phyloP scores from a whole-genome alignment of 805 yeast species.

The Kodamaea nitidulidarum region DNA sequence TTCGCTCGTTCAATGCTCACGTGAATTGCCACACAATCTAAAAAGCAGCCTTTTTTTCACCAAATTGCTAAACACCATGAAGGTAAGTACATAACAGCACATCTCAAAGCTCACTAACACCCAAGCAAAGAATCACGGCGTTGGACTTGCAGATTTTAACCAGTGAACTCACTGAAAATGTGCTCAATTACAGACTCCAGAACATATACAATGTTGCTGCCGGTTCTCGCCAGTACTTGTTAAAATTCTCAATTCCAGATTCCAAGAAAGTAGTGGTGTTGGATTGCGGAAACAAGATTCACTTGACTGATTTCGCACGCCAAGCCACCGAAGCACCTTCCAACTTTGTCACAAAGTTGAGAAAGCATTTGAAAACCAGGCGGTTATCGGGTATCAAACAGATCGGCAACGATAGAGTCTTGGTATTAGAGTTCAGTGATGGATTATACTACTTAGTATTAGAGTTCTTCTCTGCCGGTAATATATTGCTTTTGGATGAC shows the following conservation, averaged over 20 bases:
- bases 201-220: constrained; percentile 80
- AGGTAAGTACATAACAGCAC: constrained; percentile 6
- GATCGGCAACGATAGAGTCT: constrained; percentile 75
- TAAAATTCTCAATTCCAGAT: constrained; percentile 81
- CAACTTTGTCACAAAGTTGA: constrained; percentile 75
- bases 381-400: constrained; percentile 71
- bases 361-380: constrained; percentile 82
- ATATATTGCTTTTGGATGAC: constrained; percentile 71
- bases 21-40: constrained; percentile 2
- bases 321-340: constrained; percentile 80
- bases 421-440: constrained; percentile 80
- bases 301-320: constrained; percentile 75
- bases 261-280: constrained; percentile 70
- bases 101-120: constrained; percentile 4
- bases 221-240: constrained; percentile 65
- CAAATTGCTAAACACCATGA: constrained; percentile 6
- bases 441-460: constrained; percentile 73
- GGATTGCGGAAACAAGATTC: constrained; percentile 83
- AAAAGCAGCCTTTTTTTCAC: neutral
- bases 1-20: no score
- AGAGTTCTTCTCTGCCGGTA: constrained; percentile 95
- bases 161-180: constrained; percentile 54
- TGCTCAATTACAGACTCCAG: constrained; percentile 68
- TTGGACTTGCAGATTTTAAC: constrained; percentile 73
- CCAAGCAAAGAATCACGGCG: constrained; percentile 74